Percentiles rank a stretch among this genome's conserved stretches.
Conservation (phyloP, 768 basidiomycete species). For the Lyophyllum atratum region DNA sequence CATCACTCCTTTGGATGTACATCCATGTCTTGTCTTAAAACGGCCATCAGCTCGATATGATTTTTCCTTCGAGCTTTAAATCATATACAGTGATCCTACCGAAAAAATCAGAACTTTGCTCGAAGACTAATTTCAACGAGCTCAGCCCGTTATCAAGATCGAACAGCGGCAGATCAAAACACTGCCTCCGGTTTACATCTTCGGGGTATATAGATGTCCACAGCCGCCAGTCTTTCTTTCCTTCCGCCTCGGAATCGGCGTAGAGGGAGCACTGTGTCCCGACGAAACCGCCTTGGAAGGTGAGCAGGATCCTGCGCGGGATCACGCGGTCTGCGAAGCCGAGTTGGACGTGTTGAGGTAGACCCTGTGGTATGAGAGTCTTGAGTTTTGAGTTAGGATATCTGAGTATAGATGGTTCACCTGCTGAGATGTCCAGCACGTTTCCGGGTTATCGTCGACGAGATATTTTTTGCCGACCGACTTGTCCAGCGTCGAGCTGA, state of each 20-base stretch:
- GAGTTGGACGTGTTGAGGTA: conserved; percentile 76
- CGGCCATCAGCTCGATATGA: background rate
- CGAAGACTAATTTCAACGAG: conserved; percentile 68
- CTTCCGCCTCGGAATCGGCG: conserved; percentile 25
- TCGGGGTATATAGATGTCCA: conserved; percentile 70
- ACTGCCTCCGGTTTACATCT: conserved; percentile 75
- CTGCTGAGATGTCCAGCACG: conserved; percentile 86
- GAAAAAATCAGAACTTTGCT: conserved; percentile 84
- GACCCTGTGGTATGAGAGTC: conserved; percentile 51
- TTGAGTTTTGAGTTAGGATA: background rate
- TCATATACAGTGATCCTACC: conserved; percentile 37
- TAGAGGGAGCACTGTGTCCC: conserved; percentile 64
- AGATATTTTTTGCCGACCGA: conserved; percentile 70
- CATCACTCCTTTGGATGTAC: too few relatives aligned
- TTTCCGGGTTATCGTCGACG: conserved; percentile 71
- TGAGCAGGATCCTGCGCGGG: conserved; percentile 58
- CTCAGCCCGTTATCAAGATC: conserved; percentile 33
- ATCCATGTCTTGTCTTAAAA: too few relatives aligned
- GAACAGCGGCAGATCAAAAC: conserved; percentile 51
- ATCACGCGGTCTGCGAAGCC: conserved; percentile 54
- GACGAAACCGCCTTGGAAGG: conserved; percentile 88
- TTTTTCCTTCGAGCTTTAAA: conserved; percentile 12
- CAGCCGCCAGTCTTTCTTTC: conserved; percentile 46
- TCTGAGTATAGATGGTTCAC: conserved; percentile 31
- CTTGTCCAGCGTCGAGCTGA: conserved; percentile 80